phyloP scores from a whole-genome alignment of 129 eudicot genomes.

The Flaveria ramosissima region DNA sequence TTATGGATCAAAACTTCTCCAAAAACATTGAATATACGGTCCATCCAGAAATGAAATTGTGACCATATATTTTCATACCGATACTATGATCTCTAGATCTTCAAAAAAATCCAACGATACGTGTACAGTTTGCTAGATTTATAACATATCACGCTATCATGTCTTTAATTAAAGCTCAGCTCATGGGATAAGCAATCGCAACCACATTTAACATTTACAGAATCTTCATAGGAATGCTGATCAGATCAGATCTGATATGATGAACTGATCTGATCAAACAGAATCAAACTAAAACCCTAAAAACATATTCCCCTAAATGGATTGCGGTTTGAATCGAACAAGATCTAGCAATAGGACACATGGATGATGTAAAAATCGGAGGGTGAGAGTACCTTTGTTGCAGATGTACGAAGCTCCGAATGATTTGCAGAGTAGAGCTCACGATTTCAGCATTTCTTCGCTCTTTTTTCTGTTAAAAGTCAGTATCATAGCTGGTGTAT shows the following conservation, averaged over 20 bases:
- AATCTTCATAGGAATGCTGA: conserved; percentile 13
- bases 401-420: conserved; percentile 21
- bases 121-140: background rate
- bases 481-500: conserved; percentile 27
- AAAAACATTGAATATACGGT: no score
- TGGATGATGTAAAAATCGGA: background rate
- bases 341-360: conserved; percentile 28
- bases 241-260: background rate
- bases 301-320: background rate
- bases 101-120: background rate
- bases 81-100: no score
- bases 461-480: conserved; percentile 21
- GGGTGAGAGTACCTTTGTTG: conserved; percentile 25
- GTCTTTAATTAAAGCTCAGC: conserved; percentile 4
- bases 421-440: background rate
- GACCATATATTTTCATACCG: no score
- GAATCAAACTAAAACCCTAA: background rate
- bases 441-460: background rate
- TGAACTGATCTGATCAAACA: conserved; percentile 3
- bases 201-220: conserved; percentile 5
- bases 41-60: background rate
- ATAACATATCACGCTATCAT: background rate
- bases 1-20: background rate
- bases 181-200: background rate
- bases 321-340: conserved; percentile 14